Conservation (phyloP, 768 basidiomycete species). For the Filobasidium floriforme region DNA sequence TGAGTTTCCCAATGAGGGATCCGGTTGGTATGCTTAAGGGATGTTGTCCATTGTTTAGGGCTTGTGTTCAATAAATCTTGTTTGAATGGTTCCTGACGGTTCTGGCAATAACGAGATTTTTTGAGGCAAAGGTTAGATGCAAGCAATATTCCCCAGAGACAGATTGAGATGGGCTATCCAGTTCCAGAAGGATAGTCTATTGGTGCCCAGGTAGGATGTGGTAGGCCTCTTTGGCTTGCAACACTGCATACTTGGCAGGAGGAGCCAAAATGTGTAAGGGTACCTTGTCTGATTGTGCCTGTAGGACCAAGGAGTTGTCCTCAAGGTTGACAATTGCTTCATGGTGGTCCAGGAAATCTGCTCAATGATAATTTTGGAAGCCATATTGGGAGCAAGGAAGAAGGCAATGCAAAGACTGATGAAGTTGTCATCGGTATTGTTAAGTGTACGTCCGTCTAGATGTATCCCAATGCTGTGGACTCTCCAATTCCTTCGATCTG, state of each 20-base stretch:
- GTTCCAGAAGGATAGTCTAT: too few species aligned
- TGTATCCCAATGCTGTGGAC: too few species aligned
- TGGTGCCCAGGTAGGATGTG: too few species aligned
- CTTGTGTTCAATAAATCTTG: neutral
- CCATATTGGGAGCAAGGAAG: conserved; percentile 8
- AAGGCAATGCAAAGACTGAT: conserved; percentile 2
- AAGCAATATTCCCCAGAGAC: conserved; percentile 4
- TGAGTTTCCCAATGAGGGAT: neutral
- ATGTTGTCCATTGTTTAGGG: neutral
- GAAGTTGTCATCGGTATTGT: neutral
- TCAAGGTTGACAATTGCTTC: too few species aligned
- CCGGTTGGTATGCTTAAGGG: neutral
- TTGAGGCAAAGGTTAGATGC: neutral
- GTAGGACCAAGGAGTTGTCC: neutral
- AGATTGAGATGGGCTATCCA: neutral
- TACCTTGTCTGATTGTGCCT: neutral
- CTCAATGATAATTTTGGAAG: too few species aligned
- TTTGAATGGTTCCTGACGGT: neutral
- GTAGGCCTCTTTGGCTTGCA: too few species aligned
- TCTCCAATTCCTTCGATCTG: conserved; percentile 1
- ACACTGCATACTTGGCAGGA: neutral
- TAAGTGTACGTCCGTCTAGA: conserved; percentile 6
- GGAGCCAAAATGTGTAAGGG: neutral
- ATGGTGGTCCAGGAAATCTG: too few species aligned
- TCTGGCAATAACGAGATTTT: neutral